phyloP scores from a whole-genome alignment of 495 filamentous ascomycete genomes.

The Penicillium paxilli region DNA sequence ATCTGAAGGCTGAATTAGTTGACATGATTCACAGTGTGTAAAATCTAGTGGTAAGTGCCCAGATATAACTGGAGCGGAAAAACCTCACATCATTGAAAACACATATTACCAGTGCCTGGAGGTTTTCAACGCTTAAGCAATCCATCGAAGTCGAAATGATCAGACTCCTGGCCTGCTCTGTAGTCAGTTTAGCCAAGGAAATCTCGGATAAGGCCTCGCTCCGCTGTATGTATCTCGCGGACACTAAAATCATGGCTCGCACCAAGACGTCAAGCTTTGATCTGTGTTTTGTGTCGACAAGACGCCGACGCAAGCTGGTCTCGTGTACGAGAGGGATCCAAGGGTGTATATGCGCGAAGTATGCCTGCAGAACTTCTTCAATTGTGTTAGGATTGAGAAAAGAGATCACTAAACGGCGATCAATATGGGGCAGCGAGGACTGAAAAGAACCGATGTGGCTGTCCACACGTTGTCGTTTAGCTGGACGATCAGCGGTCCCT shows the following conservation, averaged over 20 bases:
- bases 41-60: not conserved
- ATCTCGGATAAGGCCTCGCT: not conserved
- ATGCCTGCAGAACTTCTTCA: constrained; percentile 10
- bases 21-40: not conserved
- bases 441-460: not conserved
- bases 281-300: constrained; percentile 3
- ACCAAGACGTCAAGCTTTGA: constrained; percentile 2
- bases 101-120: constrained; percentile 34
- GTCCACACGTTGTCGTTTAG: not conserved
- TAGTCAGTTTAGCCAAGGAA: not conserved
- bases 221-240: not conserved
- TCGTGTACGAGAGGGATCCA: constrained; percentile 41
- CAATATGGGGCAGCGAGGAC: not conserved
- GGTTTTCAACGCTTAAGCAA: constrained; percentile 32
- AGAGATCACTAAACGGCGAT: constrained; percentile 1
- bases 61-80: not conserved
- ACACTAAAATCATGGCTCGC: constrained; percentile 2
- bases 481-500: not conserved
- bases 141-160: constrained; percentile 32
- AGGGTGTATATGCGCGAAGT: constrained; percentile 33
- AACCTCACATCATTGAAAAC: constrained; percentile 23
- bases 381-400: constrained; percentile 1
- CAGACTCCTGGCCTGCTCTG: constrained; percentile 8
- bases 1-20: constrained; percentile 12
- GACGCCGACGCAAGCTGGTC: constrained; percentile 22